These are phyloP conservation scores for Starmera amethionina DNA, from an alignment of 805 yeast species.

Conservation along the genomic window DNA sequence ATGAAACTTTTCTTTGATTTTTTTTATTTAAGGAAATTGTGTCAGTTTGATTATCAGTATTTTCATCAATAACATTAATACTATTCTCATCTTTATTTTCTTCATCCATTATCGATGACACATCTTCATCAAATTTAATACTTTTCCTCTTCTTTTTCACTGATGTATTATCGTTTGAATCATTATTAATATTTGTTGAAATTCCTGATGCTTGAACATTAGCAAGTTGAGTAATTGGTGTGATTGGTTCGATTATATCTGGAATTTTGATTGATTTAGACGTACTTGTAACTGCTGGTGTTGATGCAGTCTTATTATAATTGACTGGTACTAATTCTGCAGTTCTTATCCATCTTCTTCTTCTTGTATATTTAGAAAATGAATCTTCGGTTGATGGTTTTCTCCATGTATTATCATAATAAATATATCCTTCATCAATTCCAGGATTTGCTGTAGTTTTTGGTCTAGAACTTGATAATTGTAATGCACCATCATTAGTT, in stretches of 20 bases:
- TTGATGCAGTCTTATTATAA: constrained; percentile 5
- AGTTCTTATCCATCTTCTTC: constrained; percentile 93
- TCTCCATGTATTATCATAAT: constrained; percentile 91
- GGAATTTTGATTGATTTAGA: neutral
- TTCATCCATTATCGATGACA: constrained; percentile 16
- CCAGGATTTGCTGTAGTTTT: constrained; percentile 54
- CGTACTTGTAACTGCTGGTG: constrained; percentile 1
- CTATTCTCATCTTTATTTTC: constrained; percentile 5
- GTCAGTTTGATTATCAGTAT: neutral
- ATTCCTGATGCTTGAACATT: constrained; percentile 14
- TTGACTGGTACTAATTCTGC: constrained; percentile 61
- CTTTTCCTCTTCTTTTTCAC: constrained; percentile 27
- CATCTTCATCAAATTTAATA: constrained; percentile 34
- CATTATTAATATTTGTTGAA: neutral
- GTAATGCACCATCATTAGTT: constrained; percentile 80
- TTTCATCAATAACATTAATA: neutral
- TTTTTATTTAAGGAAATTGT: no score
- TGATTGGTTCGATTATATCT: neutral
- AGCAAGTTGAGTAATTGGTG: constrained; percentile 12
- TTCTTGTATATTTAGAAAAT: constrained; percentile 82
- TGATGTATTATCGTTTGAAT: constrained; percentile 2
- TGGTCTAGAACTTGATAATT: constrained; percentile 51
- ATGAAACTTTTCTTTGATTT: no score
- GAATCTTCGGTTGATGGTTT: constrained; percentile 82
- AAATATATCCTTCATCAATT: constrained; percentile 77